Evolutionary conservation across 768 basidiomycete species (phyloP).

Genomic region (Asterophora lycoperdoides): DNA sequence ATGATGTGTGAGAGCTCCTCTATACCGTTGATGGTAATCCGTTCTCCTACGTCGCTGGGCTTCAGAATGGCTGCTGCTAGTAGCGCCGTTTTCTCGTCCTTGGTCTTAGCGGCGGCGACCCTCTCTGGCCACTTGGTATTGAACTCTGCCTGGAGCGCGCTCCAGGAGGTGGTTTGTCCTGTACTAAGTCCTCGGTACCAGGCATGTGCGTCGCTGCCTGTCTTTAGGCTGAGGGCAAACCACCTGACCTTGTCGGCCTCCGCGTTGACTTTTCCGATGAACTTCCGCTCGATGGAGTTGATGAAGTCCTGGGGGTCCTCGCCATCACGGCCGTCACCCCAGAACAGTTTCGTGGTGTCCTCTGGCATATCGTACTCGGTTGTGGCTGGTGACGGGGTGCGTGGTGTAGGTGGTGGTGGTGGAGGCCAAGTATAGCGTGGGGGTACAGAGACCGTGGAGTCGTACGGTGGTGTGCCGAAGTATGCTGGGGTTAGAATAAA

Average conservation of each 20-base stretch:
- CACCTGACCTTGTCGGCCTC: constrained; percentile 9
- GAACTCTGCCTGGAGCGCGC: constrained; percentile 10
- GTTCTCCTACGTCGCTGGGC: constrained; percentile 15
- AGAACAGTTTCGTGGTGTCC: no score
- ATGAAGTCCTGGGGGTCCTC: constrained; percentile 21
- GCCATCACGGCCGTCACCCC: no score
- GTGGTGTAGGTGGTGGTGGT: not conserved
- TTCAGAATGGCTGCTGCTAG: constrained; percentile 10
- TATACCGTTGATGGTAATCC: constrained; percentile 11
- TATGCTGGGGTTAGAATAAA: no score
- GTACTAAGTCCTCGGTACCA: constrained; percentile 14
- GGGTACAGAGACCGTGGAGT: not conserved
- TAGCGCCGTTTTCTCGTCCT: not conserved
- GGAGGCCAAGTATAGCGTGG: not conserved
- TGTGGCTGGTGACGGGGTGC: no score
- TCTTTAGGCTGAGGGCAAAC: constrained; percentile 11
- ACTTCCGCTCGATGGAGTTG: constrained; percentile 11
- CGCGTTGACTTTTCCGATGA: not conserved
- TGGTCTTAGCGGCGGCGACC: not conserved
- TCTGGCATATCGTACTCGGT: no score
- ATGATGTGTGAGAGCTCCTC: constrained; percentile 20
- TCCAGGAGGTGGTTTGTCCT: constrained; percentile 11
- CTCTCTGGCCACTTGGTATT: constrained; percentile 16
- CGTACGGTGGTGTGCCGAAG: not conserved
- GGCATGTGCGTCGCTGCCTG: constrained; percentile 3